Evolutionary conservation across 1,139 yeast species (phyloP).

Genomic region (Blastobotrys malaysiensis): DNA sequence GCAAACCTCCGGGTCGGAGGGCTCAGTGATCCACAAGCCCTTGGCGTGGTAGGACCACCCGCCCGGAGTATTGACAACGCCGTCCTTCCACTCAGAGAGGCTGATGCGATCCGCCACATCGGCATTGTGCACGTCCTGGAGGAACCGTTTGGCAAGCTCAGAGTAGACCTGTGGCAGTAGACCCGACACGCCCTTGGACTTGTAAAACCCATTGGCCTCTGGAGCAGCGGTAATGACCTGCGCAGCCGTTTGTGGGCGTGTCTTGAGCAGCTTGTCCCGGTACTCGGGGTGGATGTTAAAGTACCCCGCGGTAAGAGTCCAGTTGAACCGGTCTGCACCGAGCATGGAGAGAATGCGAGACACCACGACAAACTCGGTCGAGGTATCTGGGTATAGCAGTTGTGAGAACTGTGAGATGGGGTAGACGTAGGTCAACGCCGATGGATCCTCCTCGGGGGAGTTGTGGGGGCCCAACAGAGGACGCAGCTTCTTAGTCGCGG

Average conservation of each 20-base stretch:
- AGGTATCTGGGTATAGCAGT: conserved; percentile 53
- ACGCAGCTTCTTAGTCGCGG: conserved; percentile 51
- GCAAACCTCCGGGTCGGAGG: conserved; percentile 49
- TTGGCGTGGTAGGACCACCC: conserved; percentile 99
- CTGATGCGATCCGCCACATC: conserved; percentile 46
- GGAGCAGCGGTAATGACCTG: conserved; percentile 86
- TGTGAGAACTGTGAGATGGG: conserved; percentile 94
- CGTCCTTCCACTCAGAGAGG: conserved; percentile 81
- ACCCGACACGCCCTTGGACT: conserved; percentile 76
- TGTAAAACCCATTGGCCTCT: conserved; percentile 82
- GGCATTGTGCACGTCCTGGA: conserved; percentile 46
- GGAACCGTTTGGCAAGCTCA: conserved; percentile 64
- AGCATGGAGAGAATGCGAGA: conserved; percentile 56
- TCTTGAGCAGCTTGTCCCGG: conserved; percentile 51
- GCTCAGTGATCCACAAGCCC: conserved; percentile 80
- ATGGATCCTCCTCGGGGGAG: no score
- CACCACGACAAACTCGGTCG: conserved; percentile 77
- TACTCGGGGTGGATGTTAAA: conserved; percentile 85
- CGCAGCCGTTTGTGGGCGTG: conserved; percentile 51
- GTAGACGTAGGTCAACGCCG: conserved; percentile 85
- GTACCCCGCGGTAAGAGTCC: conserved; percentile 96
- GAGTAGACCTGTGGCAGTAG: conserved; percentile 85
- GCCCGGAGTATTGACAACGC: conserved; percentile 67
- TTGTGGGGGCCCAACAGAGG: conserved; percentile 42
- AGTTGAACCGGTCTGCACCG: conserved; percentile 51